Evolutionary conservation across 257 asterid genomes (phyloP).

Genomic region (Solanum bukasovii): DNA sequence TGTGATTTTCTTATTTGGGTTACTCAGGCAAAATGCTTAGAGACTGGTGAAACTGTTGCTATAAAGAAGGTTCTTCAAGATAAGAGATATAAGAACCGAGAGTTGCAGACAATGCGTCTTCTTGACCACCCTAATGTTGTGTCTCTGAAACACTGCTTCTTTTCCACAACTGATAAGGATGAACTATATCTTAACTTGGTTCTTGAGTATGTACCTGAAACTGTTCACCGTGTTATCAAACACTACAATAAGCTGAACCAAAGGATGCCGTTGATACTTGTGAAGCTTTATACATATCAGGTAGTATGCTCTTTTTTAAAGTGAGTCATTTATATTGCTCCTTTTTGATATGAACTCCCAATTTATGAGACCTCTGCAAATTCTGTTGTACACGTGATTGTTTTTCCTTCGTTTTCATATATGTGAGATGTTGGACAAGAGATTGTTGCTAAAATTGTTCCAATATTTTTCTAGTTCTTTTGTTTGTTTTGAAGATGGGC

Average conservation of each 20-base stretch:
- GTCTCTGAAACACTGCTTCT: conserved; percentile 89
- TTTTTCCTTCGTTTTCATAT: neutral
- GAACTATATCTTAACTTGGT: conserved; percentile 89
- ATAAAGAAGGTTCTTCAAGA: conserved; percentile 96
- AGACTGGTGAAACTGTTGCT: conserved; percentile 89
- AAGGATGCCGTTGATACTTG: conserved; percentile 81
- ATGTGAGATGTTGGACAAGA: neutral
- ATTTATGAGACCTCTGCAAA: neutral
- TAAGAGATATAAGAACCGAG: conserved; percentile 88
- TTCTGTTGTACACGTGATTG: neutral
- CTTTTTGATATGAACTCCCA: neutral
- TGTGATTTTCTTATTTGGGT: conserved; percentile 13
- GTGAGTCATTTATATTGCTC: neutral
- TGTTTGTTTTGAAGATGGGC: neutral
- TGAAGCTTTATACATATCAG: conserved; percentile 88
- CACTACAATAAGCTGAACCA: conserved; percentile 87
- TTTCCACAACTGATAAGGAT: conserved; percentile 93
- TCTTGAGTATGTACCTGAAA: conserved; percentile 95
- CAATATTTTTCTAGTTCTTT: neutral
- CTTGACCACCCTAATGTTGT: conserved; percentile 96
- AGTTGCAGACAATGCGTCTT: conserved; percentile 92
- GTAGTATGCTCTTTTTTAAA: conserved; percentile 13
- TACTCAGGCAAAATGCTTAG: conserved; percentile 87
- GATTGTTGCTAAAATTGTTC: neutral
- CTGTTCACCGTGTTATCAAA: conserved; percentile 82